Base-by-base conservation (phyloP, 2,329 filamentous ascomycete genomes). In the Stachybotrys chartarum region DNA sequence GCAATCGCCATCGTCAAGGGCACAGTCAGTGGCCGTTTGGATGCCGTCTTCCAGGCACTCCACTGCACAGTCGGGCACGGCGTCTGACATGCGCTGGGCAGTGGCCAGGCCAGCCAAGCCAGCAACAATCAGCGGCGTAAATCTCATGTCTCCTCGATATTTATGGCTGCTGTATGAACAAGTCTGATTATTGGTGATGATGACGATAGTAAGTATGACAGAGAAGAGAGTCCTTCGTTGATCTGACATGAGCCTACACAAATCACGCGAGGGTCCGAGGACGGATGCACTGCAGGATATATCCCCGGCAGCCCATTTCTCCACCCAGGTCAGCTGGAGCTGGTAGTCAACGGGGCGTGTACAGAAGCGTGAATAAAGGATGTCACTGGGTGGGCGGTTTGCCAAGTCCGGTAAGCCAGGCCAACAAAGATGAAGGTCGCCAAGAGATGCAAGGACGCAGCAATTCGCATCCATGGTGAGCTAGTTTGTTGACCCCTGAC, bases 21-120 rank as follows among this genome's bases (percentile, higher is more conserved):
- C 53, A 57, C 61, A 64, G 14, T 56, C 31, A 18, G 62, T 63
- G 6, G 56, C 62, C 48, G 53, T 51, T 50, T 56, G 54, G 52
- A 63, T 57, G 35, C 57, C 60, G 32, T 61, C 45, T 50, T 56
- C 54, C 3, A 64, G 60, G 46, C 62, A 64, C 16, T 62, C 53
- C 35, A 54, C 49, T 35, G 62, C 56, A 52, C 62, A 64, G 30
- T 60, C 56, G 17, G 62, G 62, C 5, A 64, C 42, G n/a, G 56
- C 55, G 50, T 64, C 62, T 50, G 56, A 45, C 32, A 64, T 60
- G 47, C 52, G 58, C 31, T 59, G 54, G 30, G 56, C 53, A 17
- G 58, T 58, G 32, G 44, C 35, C 30, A 54, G 52, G 10, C 60
- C 39, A 54, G 56, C 58, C 18, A 54, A 50, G 31, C 55, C 39